Conservation (phyloP, 2,329 filamentous ascomycete genomes). For the Fusarium sp. region DNA sequence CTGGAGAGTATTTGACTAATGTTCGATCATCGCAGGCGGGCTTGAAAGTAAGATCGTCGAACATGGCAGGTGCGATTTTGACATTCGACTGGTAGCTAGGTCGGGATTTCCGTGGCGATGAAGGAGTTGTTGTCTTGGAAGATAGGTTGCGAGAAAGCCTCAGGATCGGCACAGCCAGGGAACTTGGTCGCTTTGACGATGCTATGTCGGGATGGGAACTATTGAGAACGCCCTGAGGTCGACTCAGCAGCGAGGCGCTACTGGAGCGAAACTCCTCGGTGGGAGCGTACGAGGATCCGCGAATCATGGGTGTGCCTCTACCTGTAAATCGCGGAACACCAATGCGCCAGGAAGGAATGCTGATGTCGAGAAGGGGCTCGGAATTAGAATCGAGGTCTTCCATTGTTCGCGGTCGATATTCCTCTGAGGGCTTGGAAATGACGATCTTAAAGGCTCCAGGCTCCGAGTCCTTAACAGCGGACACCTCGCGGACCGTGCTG, state of each 20-base stretch:
- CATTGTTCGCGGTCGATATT: constrained; percentile 69
- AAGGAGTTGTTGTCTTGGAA: constrained; percentile 44
- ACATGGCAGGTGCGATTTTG: constrained; percentile 78
- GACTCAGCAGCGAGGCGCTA: constrained; percentile 61
- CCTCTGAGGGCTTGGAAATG: constrained; percentile 76
- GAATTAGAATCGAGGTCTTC: constrained; percentile 62
- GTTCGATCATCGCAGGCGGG: constrained; percentile 81
- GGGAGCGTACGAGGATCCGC: constrained; percentile 82
- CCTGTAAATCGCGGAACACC: constrained; percentile 84
- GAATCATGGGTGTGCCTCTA: constrained; percentile 79
- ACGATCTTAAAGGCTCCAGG: constrained; percentile 80
- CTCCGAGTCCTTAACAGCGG: constrained; percentile 63
- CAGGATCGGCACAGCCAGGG: constrained; percentile 53
- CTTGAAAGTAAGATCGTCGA: constrained; percentile 81
- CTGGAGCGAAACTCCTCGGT: constrained; percentile 77
- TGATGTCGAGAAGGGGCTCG: constrained; percentile 72
- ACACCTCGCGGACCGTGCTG: constrained; percentile 77
- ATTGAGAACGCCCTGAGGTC: constrained; percentile 48
- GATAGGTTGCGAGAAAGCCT: constrained; percentile 44
- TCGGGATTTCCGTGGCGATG: constrained; percentile 56
- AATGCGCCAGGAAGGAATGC: constrained; percentile 85
- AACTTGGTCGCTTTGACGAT: constrained; percentile 51
- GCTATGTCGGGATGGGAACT: constrained; percentile 43
- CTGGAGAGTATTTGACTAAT: constrained; percentile 82
- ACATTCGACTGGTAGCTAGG: constrained; percentile 60